Evolutionary conservation across 2,329 filamentous ascomycete genomes (phyloP).

Genomic region (Bipolaris bicolor): DNA sequence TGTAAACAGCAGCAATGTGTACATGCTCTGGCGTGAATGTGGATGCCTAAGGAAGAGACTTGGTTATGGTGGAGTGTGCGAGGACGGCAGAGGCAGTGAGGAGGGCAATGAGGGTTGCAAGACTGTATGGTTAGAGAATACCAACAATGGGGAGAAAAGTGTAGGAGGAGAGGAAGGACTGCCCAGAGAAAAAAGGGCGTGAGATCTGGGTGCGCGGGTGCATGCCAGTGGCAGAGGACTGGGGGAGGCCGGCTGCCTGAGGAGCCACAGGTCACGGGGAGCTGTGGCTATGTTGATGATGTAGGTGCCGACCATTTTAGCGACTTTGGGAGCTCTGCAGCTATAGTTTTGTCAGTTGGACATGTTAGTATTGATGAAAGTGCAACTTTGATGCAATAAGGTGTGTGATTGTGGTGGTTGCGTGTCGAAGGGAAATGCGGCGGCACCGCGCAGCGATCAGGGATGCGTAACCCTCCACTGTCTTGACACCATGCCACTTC

Average conservation of each 20-base stretch:
- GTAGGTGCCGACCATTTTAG: constrained; percentile 26
- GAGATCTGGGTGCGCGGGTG: constrained; percentile 12
- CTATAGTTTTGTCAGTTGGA: constrained; percentile 28
- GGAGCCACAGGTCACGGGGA: constrained; percentile 28
- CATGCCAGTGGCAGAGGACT: constrained; percentile 21
- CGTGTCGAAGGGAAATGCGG: constrained; percentile 28
- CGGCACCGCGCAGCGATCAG: constrained; percentile 31
- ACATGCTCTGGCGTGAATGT: constrained; percentile 34
- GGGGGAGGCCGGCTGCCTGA: constrained; percentile 34
- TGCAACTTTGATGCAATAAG: constrained; percentile 22
- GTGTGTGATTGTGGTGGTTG: constrained; percentile 28
- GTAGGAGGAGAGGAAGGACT: constrained; percentile 10
- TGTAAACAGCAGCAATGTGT: constrained; percentile 33
- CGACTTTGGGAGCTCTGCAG: constrained; percentile 23
- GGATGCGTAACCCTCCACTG: constrained; percentile 29
- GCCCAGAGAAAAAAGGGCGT: constrained; percentile 20
- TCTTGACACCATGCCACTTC: constrained; percentile 30
- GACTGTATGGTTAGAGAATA: constrained; percentile 6
- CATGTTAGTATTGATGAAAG: constrained; percentile 35
- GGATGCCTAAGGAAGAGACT: constrained; percentile 31
- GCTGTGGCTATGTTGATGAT: constrained; percentile 38
- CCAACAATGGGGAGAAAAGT: constrained; percentile 2
- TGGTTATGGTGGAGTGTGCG: constrained; percentile 18
- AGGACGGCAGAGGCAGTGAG: background rate
- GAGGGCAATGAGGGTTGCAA: background rate